Base-by-base conservation (phyloP, 257 asterid genomes). In the Coffea eugenioides region DNA sequence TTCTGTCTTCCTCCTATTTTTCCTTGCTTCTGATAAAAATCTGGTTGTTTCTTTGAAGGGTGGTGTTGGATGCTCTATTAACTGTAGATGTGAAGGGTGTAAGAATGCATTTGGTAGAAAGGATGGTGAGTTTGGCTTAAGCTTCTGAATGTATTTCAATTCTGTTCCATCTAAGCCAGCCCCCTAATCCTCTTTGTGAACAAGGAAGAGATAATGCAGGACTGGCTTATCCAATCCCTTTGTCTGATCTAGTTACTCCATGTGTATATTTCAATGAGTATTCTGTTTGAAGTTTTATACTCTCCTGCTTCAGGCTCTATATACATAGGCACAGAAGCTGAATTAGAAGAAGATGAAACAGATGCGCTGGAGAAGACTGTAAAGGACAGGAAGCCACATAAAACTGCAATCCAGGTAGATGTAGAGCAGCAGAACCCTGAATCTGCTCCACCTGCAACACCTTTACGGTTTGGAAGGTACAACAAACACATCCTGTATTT, bases 21-120 rank as follows among this genome's bases (percentile, higher is more conserved):
- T 43, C 45, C 36, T 59, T 31, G 64, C 80, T 54, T 39, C 91
- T 90, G 87, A 89, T 78, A 27, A 75, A 71, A 11, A 70, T 72
- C 39, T 73, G 49, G 80, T 73, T 61, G 66, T 61, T 74, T 79
- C 70, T 79, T 74, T 84, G 49, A 56, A 95, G 98, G 96, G 97
- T 76, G 97, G 98, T 16, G 99, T 93, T 57, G 98, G 99, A 52
- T 95, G 99, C 90, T 95, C 99, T 67, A 72, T 93, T 70, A 90
- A 90, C 86, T 95, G 99, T 91, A 86, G 98, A 87, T 95, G 99
- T 45, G 99, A 95, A 88, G 95, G 97, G 39, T 95, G 99, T 69
- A 95, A 89, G 88, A 95, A 95, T 11, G 97, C 95, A 2, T 95
- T 85, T 51, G 98, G 99, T 49, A 82, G 95, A 85, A 95, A 93